These are phyloP conservation scores for Aspergillus chevalieri DNA, from an alignment of 2,329 filamentous ascomycete genomes.

Conservation along the genomic window DNA sequence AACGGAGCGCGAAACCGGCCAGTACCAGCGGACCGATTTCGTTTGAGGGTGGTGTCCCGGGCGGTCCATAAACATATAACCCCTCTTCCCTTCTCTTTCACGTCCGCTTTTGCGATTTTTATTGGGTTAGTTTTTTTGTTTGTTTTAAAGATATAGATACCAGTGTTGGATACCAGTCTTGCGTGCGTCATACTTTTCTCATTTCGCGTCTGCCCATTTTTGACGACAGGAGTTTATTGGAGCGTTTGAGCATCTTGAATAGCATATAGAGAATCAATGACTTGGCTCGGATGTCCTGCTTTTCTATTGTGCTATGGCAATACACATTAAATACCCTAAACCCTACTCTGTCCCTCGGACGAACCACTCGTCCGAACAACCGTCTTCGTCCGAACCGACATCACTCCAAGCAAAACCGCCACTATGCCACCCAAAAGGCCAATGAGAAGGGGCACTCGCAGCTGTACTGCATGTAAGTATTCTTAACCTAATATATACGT, in stretches of 20 bases:
- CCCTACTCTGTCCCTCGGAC: neutral
- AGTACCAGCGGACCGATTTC: constrained; percentile 12
- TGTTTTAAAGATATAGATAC: neutral
- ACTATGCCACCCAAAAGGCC: neutral
- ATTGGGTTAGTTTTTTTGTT: constrained; percentile 1
- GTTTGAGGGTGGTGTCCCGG: neutral
- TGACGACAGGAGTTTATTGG: too few species aligned
- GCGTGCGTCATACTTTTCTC: too few species aligned
- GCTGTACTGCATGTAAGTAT: neutral
- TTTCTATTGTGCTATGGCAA: too few species aligned
- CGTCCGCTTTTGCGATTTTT: neutral
- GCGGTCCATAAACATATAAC: neutral
- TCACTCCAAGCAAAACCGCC: neutral
- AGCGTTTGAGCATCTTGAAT: too few species aligned
- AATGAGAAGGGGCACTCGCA: neutral
- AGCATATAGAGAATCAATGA: too few species aligned
- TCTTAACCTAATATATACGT: neutral
- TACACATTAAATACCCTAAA: neutral
- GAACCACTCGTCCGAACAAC: neutral
- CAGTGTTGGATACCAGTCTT: neutral
- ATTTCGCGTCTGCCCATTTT: too few species aligned
- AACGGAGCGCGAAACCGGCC: constrained; percentile 49
- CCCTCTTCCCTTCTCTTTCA: neutral
- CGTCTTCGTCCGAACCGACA: neutral
- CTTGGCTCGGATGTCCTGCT: too few species aligned